Base-by-base conservation (phyloP, 768 basidiomycete species). In the Phlebiopsis gigantea region DNA sequence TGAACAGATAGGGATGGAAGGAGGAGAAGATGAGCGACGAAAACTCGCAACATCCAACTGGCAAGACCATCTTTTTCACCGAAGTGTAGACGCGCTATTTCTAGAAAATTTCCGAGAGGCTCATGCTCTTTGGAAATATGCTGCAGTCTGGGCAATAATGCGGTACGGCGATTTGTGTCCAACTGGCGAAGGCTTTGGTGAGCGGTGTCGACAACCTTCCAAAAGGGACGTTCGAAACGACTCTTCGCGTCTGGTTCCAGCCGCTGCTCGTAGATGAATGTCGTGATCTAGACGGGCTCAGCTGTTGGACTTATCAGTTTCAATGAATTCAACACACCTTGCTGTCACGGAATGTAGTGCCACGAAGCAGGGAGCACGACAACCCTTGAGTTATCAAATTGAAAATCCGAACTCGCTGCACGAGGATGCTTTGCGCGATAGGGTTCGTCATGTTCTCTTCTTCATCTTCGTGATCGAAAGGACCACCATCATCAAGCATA, bases 311-410 rank as follows among this genome's bases (percentile, higher is more conserved):
- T 25, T 12, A 4, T 21, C 2, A 45, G 2, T 21, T 19, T 19
- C 5, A 47, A 9, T 47, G 46, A 47, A 22, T 17, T 2, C 44
- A 12, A 15, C 68, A 19, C 15, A 81, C 87, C 74, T 87, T 88
- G 0, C 80, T 79, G 61, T 88, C 84, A 42, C 77, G 76, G 61
- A 83, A 87, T 60, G 81, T 79, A 1, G 79, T 73, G 0, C 79
- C 81, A 30, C 75, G 73, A 19, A 89, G 68, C 7, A 80, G 66
- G 0, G 80, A 74, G 5, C 84, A 74, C 0, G 83, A 71, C 12
- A 85, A 60, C 3, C 81, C 79, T 12, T 69, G 71, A n/a, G 72
- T 62, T 0, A 86, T 68, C 2, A 87, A 68, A 21, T 73, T 65
- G 39, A 75, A 79, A 1, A 88, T 59, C 59, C 84, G 79, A 1